phyloP scores from a whole-genome alignment of 176 grass and related monocot genomes.

The Oryza nivara region DNA sequence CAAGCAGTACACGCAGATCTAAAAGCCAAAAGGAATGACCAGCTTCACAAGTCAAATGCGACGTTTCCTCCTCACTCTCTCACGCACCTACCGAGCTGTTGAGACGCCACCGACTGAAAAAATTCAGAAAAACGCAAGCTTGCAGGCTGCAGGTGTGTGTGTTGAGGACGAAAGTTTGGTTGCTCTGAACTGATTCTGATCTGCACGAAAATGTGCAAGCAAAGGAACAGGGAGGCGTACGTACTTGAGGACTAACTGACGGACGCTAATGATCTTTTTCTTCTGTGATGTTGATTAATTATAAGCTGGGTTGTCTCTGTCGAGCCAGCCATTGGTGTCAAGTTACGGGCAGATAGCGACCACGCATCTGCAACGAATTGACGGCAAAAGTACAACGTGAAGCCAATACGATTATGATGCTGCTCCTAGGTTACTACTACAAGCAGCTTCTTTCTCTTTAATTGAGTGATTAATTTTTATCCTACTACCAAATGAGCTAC shows the following conservation, averaged over 20 bases:
- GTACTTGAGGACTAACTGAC: background rate
- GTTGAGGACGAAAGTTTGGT: background rate
- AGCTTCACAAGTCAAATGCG: background rate
- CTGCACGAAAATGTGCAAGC: slow-evolving; percentile 14
- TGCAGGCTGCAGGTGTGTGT: background rate
- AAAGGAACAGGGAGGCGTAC: slow-evolving; percentile 1
- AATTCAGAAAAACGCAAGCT: background rate
- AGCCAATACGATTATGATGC: background rate
- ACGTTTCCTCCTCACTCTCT: background rate
- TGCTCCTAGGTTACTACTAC: background rate
- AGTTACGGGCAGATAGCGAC: slow-evolving; percentile 28
- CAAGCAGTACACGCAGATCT: background rate
- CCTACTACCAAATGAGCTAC: background rate
- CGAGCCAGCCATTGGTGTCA: background rate
- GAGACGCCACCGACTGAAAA: background rate
- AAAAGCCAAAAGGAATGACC: background rate
- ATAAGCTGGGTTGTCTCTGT: slow-evolving; percentile 23
- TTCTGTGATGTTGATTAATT: background rate
- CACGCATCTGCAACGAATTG: slow-evolving; percentile 34
- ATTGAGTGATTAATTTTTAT: background rate
- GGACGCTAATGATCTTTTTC: background rate
- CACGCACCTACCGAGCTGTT: slow-evolving; percentile 20
- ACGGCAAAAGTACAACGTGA: background rate
- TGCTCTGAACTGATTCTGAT: background rate
- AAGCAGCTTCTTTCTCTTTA: background rate